Evolutionary conservation across 352 stramenopile genomes (phyloP), one percentile per base, ranked within the genome.

Genomic region (Phytopythium vexans): DNA sequence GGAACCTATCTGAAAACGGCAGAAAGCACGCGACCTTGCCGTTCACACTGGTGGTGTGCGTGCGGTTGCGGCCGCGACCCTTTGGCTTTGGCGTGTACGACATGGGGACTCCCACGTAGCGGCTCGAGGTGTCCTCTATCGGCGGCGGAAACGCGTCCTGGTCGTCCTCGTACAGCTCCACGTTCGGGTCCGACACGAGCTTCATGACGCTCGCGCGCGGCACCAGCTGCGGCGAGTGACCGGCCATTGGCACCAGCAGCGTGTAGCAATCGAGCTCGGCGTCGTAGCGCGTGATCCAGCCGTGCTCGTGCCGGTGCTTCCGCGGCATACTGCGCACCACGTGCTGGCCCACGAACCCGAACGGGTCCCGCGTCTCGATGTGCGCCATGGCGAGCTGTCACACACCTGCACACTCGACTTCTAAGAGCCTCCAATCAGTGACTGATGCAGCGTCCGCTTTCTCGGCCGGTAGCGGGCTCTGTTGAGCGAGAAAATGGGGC

Each of bases 241-340:
- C 68, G 31, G 56, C 58, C 27, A 59, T 67, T 9, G 81, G 81
- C 10, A 84, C 58, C 39, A 88, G 88, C 41, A 92, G 60, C 49
- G 76, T 79, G 60, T 89, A 92, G 54, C 49, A 66, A 57, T 92
- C 81, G 36, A 87, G 46, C 5, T 60, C 55, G 41, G 69, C 60
- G 47, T 92, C 72, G 54, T 88, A 92, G 33, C 76, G 70, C 44
- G 81, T 92, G 59, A 92, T 65, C 81, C 81, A 89, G 12, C 74
- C 75, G 58, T 84, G 76, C 48, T 77, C 70, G 15, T 71, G 56
- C 7, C 40, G 41, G 8, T 56, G 67, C 38, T 54, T 51, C 12
- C 31, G 41, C 31, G 46, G 62, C 45, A 64, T 31, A 10, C 43
- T 55, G 16, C 67, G 72, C 50, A 90, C 58, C 27, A 90, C 67